phyloP scores from a whole-genome alignment of 495 filamentous ascomycete genomes.

The Lichenothelia convexa region DNA sequence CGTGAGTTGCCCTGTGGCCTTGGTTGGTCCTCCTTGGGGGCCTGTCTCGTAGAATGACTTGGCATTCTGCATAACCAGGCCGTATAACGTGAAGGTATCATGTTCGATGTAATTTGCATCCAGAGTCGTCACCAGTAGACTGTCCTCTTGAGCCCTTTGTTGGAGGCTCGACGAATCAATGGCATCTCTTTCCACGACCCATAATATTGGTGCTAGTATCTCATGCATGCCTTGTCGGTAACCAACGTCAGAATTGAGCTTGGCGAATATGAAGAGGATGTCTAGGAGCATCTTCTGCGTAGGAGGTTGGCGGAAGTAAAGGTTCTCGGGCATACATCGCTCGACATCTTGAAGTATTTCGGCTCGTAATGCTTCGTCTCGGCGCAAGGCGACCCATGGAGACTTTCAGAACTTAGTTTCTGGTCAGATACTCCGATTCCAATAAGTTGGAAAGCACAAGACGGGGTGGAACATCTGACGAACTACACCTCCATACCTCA shows the following conservation, averaged over 20 bases:
- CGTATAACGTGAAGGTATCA: slow-evolving; percentile 77
- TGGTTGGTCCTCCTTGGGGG: slow-evolving; percentile 12
- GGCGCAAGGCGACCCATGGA: slow-evolving; percentile 69
- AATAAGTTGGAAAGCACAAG: slow-evolving; percentile 3
- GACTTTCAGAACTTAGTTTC: slow-evolving; percentile 42
- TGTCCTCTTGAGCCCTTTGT: not conserved
- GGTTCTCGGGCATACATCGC: slow-evolving; percentile 78
- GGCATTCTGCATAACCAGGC: slow-evolving; percentile 66
- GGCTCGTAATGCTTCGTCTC: slow-evolving; percentile 63
- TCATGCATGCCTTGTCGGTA: slow-evolving; percentile 99
- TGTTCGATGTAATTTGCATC: slow-evolving; percentile 65
- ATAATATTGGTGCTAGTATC: slow-evolving; percentile 74
- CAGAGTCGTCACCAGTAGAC: slow-evolving; percentile 41
- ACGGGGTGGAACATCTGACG: not conserved
- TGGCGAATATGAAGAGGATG: slow-evolving; percentile 84
- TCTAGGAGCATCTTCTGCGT: slow-evolving; percentile 74
- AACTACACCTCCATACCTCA: slow-evolving; percentile 56
- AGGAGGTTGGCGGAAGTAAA: slow-evolving; percentile 63
- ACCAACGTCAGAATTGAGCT: slow-evolving; percentile 70
- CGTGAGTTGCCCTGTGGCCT: slow-evolving; percentile 20
- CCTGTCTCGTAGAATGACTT: slow-evolving; percentile 71
- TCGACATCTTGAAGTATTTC: slow-evolving; percentile 96
- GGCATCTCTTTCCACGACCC: slow-evolving; percentile 72
- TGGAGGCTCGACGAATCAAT: slow-evolving; percentile 22
- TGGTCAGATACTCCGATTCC: slow-evolving; percentile 15